A percentile compares a stretch with the other conserved stretches of the same genome.
phyloP scores from a whole-genome alignment of 2,329 filamentous ascomycete species.

The Penicillium griseofulvum region DNA sequence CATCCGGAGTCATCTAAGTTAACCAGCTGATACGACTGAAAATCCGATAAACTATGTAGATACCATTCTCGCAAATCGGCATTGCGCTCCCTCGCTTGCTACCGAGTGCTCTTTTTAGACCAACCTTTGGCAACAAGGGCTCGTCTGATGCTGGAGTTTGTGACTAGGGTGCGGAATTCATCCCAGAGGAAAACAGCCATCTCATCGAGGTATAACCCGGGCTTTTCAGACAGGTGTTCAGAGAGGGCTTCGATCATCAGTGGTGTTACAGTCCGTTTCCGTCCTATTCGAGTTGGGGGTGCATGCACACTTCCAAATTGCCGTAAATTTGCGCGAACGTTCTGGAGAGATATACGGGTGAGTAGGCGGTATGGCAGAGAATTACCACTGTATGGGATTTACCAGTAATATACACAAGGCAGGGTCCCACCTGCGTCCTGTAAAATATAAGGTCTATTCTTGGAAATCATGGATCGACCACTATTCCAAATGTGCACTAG shows the following conservation, averaged over 20 bases:
- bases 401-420: too few species aligned
- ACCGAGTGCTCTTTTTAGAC: slow-evolving; percentile 24
- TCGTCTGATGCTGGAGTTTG: slow-evolving; percentile 20
- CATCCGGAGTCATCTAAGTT: background rate
- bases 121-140: slow-evolving; percentile 10
- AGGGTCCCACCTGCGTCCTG: too few species aligned
- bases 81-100: slow-evolving; percentile 35
- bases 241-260: slow-evolving; percentile 4
- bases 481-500: too few species aligned
- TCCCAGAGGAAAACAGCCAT: slow-evolving; percentile 1
- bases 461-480: too few species aligned
- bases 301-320: too few species aligned
- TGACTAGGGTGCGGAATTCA: slow-evolving; percentile 7
- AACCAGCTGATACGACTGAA: slow-evolving; percentile 8
- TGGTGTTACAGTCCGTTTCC: background rate
- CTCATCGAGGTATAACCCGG: slow-evolving; percentile 21
- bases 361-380: too few species aligned
- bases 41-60: slow-evolving; percentile 32
- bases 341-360: too few species aligned
- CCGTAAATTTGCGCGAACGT: background rate
- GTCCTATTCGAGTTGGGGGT: background rate
- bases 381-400: too few species aligned
- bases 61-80: slow-evolving; percentile 36
- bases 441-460: too few species aligned
- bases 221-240: slow-evolving; percentile 18